Evolutionary conservation across 1,284 basidiomycete species (phyloP).

Genomic region (Heterobasidion occidentale): DNA sequence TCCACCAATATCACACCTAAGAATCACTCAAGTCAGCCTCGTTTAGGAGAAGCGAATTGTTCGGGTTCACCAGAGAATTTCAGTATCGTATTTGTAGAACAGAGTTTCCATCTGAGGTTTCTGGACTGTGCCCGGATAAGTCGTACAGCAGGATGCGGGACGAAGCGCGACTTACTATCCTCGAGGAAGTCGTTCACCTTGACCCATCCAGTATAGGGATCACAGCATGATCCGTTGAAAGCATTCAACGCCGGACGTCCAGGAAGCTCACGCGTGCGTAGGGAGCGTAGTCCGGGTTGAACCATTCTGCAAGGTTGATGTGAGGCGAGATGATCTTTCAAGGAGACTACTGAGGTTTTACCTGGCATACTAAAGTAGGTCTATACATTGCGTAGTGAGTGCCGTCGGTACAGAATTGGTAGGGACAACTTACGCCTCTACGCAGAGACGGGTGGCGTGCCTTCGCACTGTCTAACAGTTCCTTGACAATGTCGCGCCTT

Average conservation of each 20-base stretch:
- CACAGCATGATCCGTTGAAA: slow-evolving; percentile 37
- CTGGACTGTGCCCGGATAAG: slow-evolving; percentile 23
- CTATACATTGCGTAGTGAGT: background rate
- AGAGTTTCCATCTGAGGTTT: slow-evolving; percentile 50
- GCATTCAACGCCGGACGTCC: slow-evolving; percentile 47
- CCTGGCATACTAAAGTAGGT: slow-evolving; percentile 14
- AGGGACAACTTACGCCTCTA: slow-evolving; percentile 29
- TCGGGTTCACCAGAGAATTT: slow-evolving; percentile 41
- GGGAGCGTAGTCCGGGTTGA: slow-evolving; percentile 41
- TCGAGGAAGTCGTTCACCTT: slow-evolving; percentile 43
- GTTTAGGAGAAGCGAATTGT: background rate
- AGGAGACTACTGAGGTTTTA: background rate
- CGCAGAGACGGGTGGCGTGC: slow-evolving; percentile 39
- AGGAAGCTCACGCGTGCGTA: slow-evolving; percentile 45
- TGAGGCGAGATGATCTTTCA: background rate
- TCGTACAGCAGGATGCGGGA: too few species aligned
- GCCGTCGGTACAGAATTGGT: background rate
- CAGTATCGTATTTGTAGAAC: slow-evolving; percentile 39
- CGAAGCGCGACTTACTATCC: slow-evolving; percentile 19
- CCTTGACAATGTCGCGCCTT: slow-evolving; percentile 42
- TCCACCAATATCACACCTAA: slow-evolving; percentile 55
- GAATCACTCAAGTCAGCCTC: slow-evolving; percentile 15
- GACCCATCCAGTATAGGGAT: slow-evolving; percentile 47
- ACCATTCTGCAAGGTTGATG: slow-evolving; percentile 25
- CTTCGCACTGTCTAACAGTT: slow-evolving; percentile 44